A percentile compares a stretch with the other conserved stretches of the same genome.
Conservation (phyloP, 179 eudicot genomes). For the Amaranthus tricolor region DNA sequence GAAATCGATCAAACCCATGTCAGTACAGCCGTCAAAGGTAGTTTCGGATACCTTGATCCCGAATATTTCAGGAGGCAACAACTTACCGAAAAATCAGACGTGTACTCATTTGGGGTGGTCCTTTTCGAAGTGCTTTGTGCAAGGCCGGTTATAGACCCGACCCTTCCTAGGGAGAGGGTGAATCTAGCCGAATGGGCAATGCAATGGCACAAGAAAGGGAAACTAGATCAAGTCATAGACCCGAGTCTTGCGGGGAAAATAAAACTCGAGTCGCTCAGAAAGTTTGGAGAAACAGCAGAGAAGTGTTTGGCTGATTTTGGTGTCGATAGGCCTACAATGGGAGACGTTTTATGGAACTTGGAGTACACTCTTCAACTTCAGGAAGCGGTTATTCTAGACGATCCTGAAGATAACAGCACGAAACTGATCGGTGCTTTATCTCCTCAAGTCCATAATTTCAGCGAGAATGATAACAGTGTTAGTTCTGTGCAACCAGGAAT, state of each 20-base stretch:
- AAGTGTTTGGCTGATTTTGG: constrained; percentile 50
- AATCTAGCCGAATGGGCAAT: constrained; percentile 52
- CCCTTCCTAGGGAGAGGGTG: constrained; percentile 45
- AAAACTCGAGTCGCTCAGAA: constrained; percentile 40
- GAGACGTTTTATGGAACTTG: constrained; percentile 52
- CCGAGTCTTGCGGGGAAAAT: constrained; percentile 31
- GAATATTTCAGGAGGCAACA: constrained; percentile 53
- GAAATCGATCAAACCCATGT: constrained; percentile 48
- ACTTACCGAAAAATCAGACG: constrained; percentile 51
- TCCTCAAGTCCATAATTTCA: constrained; percentile 31
- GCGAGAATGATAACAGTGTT: constrained; percentile 23
- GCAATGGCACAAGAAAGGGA: constrained; percentile 46
- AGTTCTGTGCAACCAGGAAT: constrained; percentile 22
- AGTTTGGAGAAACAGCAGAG: constrained; percentile 49
- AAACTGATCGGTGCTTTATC: constrained; percentile 32
- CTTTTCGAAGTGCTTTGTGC: constrained; percentile 49
- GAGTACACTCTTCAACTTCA: constrained; percentile 49
- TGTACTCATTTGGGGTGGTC: constrained; percentile 52
- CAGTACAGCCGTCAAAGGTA: constrained; percentile 53
- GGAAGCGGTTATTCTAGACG: constrained; percentile 30
- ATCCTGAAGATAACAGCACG: constrained; percentile 38
- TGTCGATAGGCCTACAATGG: constrained; percentile 51
- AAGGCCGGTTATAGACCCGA: constrained; percentile 48
- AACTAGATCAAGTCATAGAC: constrained; percentile 43
- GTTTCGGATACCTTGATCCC: constrained; percentile 51